A percentile compares a stretch with the other conserved stretches of the same genome.
These are phyloP conservation scores for Citrus sinensis DNA, from an alignment of 345 rosid species.

Conservation along the genomic window DNA sequence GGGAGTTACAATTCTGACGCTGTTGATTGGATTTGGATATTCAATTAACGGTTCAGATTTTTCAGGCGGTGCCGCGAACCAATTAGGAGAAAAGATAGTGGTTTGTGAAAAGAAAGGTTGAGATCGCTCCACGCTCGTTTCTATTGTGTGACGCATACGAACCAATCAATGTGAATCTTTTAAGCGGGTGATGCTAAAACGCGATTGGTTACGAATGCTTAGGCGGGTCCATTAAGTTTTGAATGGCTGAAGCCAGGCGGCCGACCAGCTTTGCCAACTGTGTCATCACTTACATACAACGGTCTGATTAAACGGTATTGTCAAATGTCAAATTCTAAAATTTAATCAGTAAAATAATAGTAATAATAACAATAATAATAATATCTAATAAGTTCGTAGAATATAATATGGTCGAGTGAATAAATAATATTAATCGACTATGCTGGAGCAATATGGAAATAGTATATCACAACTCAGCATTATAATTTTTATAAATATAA, in stretches of 20 bases:
- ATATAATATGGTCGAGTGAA: too few species aligned
- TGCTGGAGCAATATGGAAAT: too few species aligned
- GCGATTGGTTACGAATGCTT: background rate
- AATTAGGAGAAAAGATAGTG: slow-evolving; percentile 27
- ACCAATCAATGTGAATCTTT: background rate
- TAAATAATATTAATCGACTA: too few species aligned
- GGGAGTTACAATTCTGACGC: background rate
- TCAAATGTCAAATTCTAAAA: too few species aligned
- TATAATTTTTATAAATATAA: too few species aligned
- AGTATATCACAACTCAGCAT: too few species aligned
- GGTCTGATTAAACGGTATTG: background rate
- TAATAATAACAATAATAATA: too few species aligned
- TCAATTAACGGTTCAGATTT: slow-evolving; percentile 3
- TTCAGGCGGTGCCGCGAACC: slow-evolving; percentile 8
- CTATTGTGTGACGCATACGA: background rate
- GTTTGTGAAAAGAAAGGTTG: background rate
- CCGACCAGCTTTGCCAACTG: background rate
- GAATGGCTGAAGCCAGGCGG: background rate
- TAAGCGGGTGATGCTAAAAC: background rate
- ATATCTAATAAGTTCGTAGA: too few species aligned
- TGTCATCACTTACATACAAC: background rate
- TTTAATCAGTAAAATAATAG: too few species aligned
- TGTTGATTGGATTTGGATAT: background rate
- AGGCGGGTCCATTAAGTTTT: background rate
- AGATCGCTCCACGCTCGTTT: background rate